Conservation (phyloP, 2,329 filamentous ascomycete species). For the Nemania sp. region DNA sequence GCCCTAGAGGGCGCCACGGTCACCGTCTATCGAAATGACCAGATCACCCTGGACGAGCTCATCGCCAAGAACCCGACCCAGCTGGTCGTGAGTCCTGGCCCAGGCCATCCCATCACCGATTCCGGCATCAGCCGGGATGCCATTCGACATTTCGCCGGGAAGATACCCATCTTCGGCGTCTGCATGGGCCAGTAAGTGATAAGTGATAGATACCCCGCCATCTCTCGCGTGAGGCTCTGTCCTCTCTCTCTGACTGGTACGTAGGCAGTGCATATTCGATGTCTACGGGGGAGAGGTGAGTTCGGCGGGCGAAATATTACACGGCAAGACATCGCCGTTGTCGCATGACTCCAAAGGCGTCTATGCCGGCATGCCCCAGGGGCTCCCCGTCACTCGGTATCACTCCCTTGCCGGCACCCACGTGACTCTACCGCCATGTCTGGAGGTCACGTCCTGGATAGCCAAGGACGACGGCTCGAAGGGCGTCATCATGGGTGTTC, state of each 20-base stretch:
- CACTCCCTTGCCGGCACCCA: constrained; percentile 95
- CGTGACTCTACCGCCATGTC: constrained; percentile 78
- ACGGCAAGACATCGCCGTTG: constrained; percentile 93
- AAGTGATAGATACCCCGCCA: no score
- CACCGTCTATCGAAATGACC: constrained; percentile 89
- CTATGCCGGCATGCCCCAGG: constrained; percentile 78
- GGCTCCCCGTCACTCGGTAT: constrained; percentile 88
- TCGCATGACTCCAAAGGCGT: constrained; percentile 91
- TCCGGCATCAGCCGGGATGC: constrained; percentile 92
- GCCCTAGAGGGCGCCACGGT: constrained; percentile 93
- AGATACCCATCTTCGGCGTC: constrained; percentile 94
- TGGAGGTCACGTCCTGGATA: constrained; percentile 93
- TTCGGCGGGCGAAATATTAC: constrained; percentile 93
- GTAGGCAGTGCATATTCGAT: constrained; percentile 90
- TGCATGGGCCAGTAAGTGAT: constrained; percentile 89
- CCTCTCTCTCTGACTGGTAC: constrained; percentile 29
- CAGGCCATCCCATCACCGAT: constrained; percentile 88
- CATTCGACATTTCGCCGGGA: constrained; percentile 88
- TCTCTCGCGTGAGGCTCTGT: neutral
- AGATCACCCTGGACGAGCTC: constrained; percentile 83
- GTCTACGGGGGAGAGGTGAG: constrained; percentile 90
- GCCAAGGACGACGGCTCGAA: constrained; percentile 74
- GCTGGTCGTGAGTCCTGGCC: constrained; percentile 91
- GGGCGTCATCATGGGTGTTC: constrained; percentile 93
- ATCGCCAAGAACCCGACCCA: constrained; percentile 86